A percentile compares a stretch with the other conserved stretches of the same genome.
Conservation (phyloP, 108 stramenopile genomes). For the Bacterosira constricta region DNA sequence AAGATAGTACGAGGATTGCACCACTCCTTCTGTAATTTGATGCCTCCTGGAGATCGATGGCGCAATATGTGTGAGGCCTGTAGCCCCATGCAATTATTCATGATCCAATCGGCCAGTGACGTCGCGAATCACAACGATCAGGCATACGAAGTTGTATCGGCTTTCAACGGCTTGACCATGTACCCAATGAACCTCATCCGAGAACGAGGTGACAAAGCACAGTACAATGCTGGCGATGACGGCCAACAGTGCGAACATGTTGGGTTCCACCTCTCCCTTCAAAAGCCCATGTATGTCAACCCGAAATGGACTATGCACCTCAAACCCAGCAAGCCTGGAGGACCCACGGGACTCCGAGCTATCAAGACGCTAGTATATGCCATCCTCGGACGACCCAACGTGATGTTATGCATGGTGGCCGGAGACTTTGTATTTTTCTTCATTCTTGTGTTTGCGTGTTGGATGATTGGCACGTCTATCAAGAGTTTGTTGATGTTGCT, state of each 20-base stretch:
- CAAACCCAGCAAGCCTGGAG: conserved; percentile 55
- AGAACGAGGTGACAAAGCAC: conserved; percentile 23
- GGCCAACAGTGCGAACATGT: conserved; percentile 62
- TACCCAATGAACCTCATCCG: conserved; percentile 49
- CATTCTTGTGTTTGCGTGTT: conserved; percentile 21
- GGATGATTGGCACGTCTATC: conserved; percentile 37
- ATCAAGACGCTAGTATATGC: conserved; percentile 45
- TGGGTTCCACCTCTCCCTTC: conserved; percentile 49
- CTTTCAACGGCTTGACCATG: conserved; percentile 55
- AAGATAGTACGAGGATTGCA: conserved; percentile 37
- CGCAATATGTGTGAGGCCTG: conserved; percentile 60
- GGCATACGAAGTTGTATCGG: conserved; percentile 42
- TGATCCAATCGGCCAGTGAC: conserved; percentile 44
- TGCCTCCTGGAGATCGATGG: conserved; percentile 56
- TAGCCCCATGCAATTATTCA: conserved; percentile 56
- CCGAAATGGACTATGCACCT: conserved; percentile 62
- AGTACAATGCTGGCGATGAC: conserved; percentile 55
- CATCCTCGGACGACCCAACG: conserved; percentile 37
- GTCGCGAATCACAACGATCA: conserved; percentile 13
- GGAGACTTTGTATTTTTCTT: conserved; percentile 31
- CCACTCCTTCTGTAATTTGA: conserved; percentile 49
- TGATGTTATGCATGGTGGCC: conserved; percentile 31
- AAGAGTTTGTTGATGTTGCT: conserved; percentile 25
- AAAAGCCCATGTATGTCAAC: conserved; percentile 52
- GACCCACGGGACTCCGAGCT: conserved; percentile 52